A percentile compares a stretch with the other conserved stretches of the same genome.
Evolutionary conservation across 305 asterid genomes (phyloP).

Genomic region (Striga hermonthica): DNA sequence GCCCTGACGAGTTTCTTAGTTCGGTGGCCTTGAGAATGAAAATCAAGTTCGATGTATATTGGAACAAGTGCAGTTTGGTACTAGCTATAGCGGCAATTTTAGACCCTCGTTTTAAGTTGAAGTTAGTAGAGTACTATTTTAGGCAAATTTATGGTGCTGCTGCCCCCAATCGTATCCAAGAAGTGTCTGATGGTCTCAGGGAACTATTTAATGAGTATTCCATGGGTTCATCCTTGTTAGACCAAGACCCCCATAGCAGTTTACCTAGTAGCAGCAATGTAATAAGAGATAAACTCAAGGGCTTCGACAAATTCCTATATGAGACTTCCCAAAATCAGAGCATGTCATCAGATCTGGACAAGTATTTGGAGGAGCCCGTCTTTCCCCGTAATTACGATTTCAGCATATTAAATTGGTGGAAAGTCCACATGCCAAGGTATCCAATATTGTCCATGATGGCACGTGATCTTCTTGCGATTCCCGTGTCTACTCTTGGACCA

Average conservation of each 20-base stretch:
- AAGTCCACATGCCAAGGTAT: slow-evolving; percentile 92
- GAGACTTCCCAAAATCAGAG: slow-evolving; percentile 71
- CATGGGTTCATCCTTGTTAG: slow-evolving; percentile 46
- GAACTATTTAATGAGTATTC: slow-evolving; percentile 71
- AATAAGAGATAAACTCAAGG: slow-evolving; percentile 76
- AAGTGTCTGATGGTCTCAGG: slow-evolving; percentile 59
- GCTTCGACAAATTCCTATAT: slow-evolving; percentile 78
- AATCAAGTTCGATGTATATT: slow-evolving; percentile 66
- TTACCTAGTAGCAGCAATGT: slow-evolving; percentile 46
- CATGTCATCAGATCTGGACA: slow-evolving; percentile 71
- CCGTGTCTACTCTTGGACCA: slow-evolving; percentile 70
- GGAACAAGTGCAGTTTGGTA: slow-evolving; percentile 75
- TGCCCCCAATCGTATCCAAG: slow-evolving; percentile 57
- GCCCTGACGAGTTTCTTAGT: slow-evolving; percentile 67
- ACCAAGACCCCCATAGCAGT: slow-evolving; percentile 39
- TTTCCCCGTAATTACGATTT: slow-evolving; percentile 84
- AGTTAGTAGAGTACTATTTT: slow-evolving; percentile 82
- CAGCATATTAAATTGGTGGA: slow-evolving; percentile 95
- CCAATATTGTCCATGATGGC: slow-evolving; percentile 96
- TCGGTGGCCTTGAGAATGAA: slow-evolving; percentile 73
- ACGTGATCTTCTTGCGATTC: slow-evolving; percentile 77
- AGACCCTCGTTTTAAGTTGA: slow-evolving; percentile 93
- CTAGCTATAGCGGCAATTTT: slow-evolving; percentile 77
- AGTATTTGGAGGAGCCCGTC: slow-evolving; percentile 81
- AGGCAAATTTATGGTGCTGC: slow-evolving; percentile 58